These are phyloP conservation scores for Amaranthus palmeri DNA, from an alignment of 148 eudicot species.

Conservation along the genomic window DNA sequence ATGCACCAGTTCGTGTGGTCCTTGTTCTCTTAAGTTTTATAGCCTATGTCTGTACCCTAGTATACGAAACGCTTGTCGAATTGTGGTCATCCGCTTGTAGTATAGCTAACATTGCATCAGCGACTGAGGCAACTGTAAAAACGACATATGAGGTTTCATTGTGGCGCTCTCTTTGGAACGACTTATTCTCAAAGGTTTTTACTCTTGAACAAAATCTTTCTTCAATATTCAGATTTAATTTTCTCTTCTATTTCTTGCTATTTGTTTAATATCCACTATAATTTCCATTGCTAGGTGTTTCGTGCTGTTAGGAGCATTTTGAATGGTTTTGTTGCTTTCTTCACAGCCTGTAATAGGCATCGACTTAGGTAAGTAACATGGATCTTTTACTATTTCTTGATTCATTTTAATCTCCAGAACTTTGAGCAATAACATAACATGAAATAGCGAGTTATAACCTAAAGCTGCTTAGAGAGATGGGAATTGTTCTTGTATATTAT, in stretches of 20 bases:
- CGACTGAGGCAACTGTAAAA: conserved; percentile 62
- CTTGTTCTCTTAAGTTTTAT: conserved; percentile 44
- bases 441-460: background rate
- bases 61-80: conserved; percentile 47
- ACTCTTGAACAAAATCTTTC: background rate
- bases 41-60: conserved; percentile 30
- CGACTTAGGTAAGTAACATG: conserved; percentile 64
- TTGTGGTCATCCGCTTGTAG: conserved; percentile 48
- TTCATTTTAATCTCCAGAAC: background rate
- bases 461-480: background rate
- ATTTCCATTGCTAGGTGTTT: conserved; percentile 48
- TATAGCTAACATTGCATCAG: conserved; percentile 51
- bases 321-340: conserved; percentile 85
- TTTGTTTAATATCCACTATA: conserved; percentile 11
- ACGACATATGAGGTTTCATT: conserved; percentile 61
- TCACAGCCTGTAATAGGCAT: conserved; percentile 87
- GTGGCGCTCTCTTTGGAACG: conserved; percentile 92
- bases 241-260: background rate
- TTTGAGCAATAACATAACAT: background rate
- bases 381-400: background rate
- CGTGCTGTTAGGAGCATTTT: conserved; percentile 83
- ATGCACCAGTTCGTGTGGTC: conserved; percentile 72
- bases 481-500: background rate
- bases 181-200: conserved; percentile 78
- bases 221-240: background rate